Base-by-base conservation (phyloP, 202 grass and related monocot genomes). In the Schoenoplectus tabernaemontani region DNA sequence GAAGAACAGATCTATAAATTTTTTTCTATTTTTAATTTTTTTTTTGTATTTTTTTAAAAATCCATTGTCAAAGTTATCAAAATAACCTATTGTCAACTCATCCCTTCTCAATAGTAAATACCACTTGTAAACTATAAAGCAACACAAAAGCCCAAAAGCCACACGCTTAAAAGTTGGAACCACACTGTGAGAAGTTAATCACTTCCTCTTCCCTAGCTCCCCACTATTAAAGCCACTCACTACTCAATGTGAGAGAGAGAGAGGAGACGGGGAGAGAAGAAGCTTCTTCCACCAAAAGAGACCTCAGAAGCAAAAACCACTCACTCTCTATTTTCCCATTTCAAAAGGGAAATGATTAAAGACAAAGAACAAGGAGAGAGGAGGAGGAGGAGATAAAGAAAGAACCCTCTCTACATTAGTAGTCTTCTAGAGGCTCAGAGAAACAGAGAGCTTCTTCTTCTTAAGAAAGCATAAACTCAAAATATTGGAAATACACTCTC, bases 161-260 rank as follows among this genome's bases (percentile, higher is more conserved):
- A 61, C 76, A 1, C 54, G 9, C 37, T 23, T 63, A 63, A 16
- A 63, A 63, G 13, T 63, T 78, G 3, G 34, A 41, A 62, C 76
- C 59, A 63, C 7, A 62, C 37, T 28, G 16, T 34, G 4, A 26
- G n/a, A 44, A 22, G 53, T 34, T 42, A 42, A 80, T 46, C 59
- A 48, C 38, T n/a, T 12, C 59, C 34, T 41, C 53, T 60, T 36
- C 28, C 6, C 28, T 78, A 38, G n/a, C 76, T 62, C 58, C 24
- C 39, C 54, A 78, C 37, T 80, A 80, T 80, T 80, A 80, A 80
- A 64, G 58, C 59, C 77, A 59, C 53, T 64, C 77, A 79, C 23
- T 33, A 33, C 24, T 57, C 72, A 9, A 39, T 43, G 22, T 28
- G 20, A 50, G 58, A 34, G 36, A 12, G 12, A 16, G 75, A 16